Percentiles rank a stretch among this genome's conserved stretches.
Conservation (phyloP, 1,284 basidiomycete genomes). For the Xerocomus minutiporus region DNA sequence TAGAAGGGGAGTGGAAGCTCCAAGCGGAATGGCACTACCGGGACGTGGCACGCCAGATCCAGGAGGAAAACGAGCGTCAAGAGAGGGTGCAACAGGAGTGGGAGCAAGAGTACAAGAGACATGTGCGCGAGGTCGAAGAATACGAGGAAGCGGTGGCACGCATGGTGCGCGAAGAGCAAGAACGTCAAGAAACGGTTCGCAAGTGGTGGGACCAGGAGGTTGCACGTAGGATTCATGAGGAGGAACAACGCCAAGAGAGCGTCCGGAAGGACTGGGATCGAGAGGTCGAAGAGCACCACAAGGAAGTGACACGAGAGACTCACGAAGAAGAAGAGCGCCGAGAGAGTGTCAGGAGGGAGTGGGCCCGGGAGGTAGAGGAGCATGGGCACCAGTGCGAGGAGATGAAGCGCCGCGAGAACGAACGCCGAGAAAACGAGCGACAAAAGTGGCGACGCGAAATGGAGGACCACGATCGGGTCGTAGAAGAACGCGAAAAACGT, state of each 20-base stretch:
- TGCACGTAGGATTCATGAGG: conserved; percentile 6
- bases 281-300: conserved; percentile 1
- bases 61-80: conserved; percentile 15
- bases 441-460: conserved; percentile 11
- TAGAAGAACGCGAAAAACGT: conserved; percentile 11
- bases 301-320: background rate
- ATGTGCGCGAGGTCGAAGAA: conserved; percentile 3
- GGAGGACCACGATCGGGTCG: conserved; percentile 12
- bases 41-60: conserved; percentile 9
- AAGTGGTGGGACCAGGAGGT: conserved; percentile 10
- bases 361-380: conserved; percentile 5
- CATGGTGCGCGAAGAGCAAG: conserved; percentile 5
- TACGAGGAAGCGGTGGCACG: conserved; percentile 2
- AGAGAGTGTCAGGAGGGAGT: conserved; percentile 2
- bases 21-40: conserved; percentile 14
- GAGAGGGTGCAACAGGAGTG: conserved; percentile 9
- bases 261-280: conserved; percentile 7
- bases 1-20: conserved; percentile 8
- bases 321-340: conserved; percentile 9
- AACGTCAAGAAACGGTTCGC: conserved; percentile 5
- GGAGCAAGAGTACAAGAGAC: conserved; percentile 8
- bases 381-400: conserved; percentile 6
- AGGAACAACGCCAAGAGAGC: conserved; percentile 6
- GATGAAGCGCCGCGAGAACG: conserved; percentile 9
- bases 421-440: conserved; percentile 4